Conservation (phyloP, 148 eudicot species). For the Rhododendron williamsianum region DNA sequence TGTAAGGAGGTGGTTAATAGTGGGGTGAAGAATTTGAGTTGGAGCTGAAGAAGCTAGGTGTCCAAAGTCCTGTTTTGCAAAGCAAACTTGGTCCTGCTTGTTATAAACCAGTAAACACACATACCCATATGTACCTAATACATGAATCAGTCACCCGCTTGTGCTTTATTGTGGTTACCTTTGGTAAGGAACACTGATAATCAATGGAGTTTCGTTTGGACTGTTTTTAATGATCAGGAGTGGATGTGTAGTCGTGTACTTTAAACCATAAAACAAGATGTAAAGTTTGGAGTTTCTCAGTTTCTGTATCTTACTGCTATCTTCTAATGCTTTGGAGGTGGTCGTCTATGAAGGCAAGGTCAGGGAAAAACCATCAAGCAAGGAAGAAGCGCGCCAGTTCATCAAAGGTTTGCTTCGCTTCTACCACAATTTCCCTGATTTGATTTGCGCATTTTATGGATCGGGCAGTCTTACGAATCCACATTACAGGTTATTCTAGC, state of each 20-base stretch:
- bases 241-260: not conserved
- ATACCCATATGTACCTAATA: not conserved
- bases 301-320: constrained; percentile 16
- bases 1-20: not conserved
- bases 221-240: not conserved
- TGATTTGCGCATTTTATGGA: not conserved
- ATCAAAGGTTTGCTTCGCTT: constrained; percentile 50
- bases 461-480: constrained; percentile 2
- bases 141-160: not conserved
- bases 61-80: not conserved
- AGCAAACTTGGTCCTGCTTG: not conserved
- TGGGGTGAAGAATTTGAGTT: not conserved
- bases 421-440: not conserved
- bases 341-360: constrained; percentile 83
- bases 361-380: constrained; percentile 78
- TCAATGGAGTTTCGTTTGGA: not conserved
- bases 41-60: not conserved
- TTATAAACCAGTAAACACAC: not conserved
- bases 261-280: not conserved
- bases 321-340: constrained; percentile 54
- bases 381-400: constrained; percentile 79
- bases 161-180: not conserved
- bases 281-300: not conserved
- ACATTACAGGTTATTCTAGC: constrained; percentile 28
- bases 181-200: not conserved